These are phyloP conservation scores for Chalciporus pseudorubinellus DNA, from an alignment of 768 basidiomycete genomes.

Conservation along the genomic window DNA sequence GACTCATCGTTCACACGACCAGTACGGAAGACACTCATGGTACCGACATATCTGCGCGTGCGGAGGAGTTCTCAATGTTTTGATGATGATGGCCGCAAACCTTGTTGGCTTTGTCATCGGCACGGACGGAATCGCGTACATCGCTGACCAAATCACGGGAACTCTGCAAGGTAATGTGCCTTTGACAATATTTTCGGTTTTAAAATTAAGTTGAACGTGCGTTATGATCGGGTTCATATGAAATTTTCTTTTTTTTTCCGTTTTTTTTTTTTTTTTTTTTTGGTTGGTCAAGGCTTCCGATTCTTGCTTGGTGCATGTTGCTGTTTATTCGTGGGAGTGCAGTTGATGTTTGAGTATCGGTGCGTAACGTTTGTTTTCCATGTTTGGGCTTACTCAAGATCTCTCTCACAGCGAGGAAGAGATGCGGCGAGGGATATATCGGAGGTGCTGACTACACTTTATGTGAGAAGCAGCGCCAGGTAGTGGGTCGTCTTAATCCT, in stretches of 20 bases:
- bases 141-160: constrained; percentile 59
- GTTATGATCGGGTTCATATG: not conserved
- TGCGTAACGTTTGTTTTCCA: constrained; percentile 37
- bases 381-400: no score
- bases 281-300: constrained; percentile 46
- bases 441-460: constrained; percentile 39
- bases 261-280: not conserved
- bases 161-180: constrained; percentile 58
- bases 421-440: constrained; percentile 57
- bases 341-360: constrained; percentile 97
- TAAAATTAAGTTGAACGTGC: not conserved
- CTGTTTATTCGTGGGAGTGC: constrained; percentile 77
- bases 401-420: constrained; percentile 61
- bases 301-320: constrained; percentile 61
- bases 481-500: not conserved
- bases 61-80: constrained; percentile 79
- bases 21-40: constrained; percentile 75
- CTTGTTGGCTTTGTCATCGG: constrained; percentile 95
- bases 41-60: constrained; percentile 82
- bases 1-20: constrained; percentile 5
- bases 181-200: not conserved
- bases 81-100: constrained; percentile 91
- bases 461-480: not conserved
- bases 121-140: constrained; percentile 69
- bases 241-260: not conserved